A percentile compares a stretch with the other conserved stretches of the same genome.
phyloP scores from a whole-genome alignment of 2,329 filamentous ascomycete species.

The Aspergillus piperis region DNA sequence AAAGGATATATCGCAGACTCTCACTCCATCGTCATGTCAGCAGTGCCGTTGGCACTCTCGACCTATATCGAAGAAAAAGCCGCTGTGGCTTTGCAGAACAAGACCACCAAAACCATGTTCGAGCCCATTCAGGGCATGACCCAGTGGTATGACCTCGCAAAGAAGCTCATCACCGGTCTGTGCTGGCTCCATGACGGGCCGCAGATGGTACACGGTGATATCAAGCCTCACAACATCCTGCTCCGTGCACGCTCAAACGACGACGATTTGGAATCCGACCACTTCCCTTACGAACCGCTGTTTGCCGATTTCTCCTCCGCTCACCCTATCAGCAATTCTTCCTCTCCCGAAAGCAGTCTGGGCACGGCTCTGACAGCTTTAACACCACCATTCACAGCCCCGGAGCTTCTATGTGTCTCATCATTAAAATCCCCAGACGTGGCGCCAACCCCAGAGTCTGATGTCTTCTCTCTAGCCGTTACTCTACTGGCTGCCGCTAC shows the following conservation, averaged over 20 bases:
- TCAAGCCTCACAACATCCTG: constrained; percentile 51
- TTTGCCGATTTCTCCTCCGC: constrained; percentile 50
- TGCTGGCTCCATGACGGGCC: constrained; percentile 46
- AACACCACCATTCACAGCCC: constrained; percentile 49
- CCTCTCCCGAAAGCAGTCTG: constrained; percentile 17
- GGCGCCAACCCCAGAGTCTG: constrained; percentile 41
- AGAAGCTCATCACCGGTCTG: constrained; percentile 44
- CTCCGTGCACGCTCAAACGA: constrained; percentile 30
- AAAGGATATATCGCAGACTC: constrained; percentile 44
- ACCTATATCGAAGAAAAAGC: constrained; percentile 43
- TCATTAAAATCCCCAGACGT: constrained; percentile 38
- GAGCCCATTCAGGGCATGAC: constrained; percentile 46
- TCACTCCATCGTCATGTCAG: constrained; percentile 46
- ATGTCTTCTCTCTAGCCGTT: constrained; percentile 50
- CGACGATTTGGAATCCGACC: constrained; percentile 11
- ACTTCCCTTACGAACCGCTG: constrained; percentile 44
- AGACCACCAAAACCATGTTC: constrained; percentile 47
- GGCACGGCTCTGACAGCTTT: constrained; percentile 40
- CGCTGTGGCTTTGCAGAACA: constrained; percentile 28
- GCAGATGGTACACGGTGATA: constrained; percentile 50
- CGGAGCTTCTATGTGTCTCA: constrained; percentile 43
- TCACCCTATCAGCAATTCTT: constrained; percentile 20
- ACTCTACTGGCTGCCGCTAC: constrained; percentile 49
- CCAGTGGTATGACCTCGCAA: constrained; percentile 44
- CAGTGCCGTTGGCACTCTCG: constrained; percentile 47